Base-by-base conservation (phyloP, 257 asterid genomes). In the Solanum neorickii region DNA sequence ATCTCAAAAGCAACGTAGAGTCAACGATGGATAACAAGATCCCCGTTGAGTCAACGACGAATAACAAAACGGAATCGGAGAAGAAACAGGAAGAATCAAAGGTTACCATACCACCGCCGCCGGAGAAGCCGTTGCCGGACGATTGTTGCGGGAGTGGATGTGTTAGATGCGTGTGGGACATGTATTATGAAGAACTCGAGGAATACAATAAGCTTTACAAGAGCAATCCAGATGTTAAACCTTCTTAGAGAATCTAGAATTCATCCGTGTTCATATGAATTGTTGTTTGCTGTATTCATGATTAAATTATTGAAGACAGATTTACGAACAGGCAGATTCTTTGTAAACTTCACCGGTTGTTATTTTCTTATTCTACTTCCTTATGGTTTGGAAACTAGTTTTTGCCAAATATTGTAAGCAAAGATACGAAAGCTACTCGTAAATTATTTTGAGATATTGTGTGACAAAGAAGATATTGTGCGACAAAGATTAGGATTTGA, bases 91-190 rank as follows among this genome's bases (percentile, higher is more conserved):
- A 89, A n/a, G 89, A 91, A 83, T 84, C 93, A 80, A 85, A 88
- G 31, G 86, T 90, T 9, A 7, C 82, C 6, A 31, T 87, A 83
- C 95, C 94, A n/a, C 91, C 95, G 86, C 95, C 94, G 87, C 98
- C 97, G 89, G 97, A 94, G 92, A 94, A 93, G 92, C 98, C 98
- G 78, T 47, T 94, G 90, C 94, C 97, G 46, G 97, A 93, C 78
- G 97, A 94, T 90, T 94, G 98, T 89, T 94, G 97, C 90, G 98
- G 95, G 83, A 94, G 94, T 90, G 98, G 98, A 76, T 94, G 98
- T 84, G 93, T 94, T 52, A 90, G 94, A 87, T 94, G 98, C 90
- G 97, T 94, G 37, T 94, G 98, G 98, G 98, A 94, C 72, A 75
- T 90, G 13, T 94, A 94, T 84, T 94, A 91, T 47, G 98, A 94